These are phyloP conservation scores for Colletotrichum kahawae DNA, from an alignment of 2,329 filamentous ascomycete species.

Conservation along the genomic window DNA sequence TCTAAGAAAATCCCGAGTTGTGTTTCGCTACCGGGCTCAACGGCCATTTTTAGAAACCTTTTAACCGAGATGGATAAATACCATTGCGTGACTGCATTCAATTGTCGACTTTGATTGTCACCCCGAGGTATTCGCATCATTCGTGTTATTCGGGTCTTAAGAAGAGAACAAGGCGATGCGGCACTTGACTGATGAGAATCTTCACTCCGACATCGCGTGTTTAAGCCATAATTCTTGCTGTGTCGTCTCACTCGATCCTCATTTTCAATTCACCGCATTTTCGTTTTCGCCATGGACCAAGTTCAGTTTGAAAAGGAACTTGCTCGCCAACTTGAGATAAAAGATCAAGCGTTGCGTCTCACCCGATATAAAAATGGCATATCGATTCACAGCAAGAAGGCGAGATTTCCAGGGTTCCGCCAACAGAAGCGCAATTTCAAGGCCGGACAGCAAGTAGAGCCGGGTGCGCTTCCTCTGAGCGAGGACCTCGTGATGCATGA, in stretches of 20 bases:
- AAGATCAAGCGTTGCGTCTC: neutral
- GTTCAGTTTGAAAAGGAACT: neutral
- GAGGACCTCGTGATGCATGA: neutral
- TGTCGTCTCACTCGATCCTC: fast-evolving
- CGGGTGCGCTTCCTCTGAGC: neutral
- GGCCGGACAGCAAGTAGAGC: neutral
- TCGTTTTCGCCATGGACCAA: fast-evolving
- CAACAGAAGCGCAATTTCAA: neutral
- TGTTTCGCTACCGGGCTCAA: neutral
- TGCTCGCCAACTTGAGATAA: neutral
- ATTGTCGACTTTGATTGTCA: neutral
- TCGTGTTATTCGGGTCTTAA: neutral
- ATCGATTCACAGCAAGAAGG: neutral
- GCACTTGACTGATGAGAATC: neutral
- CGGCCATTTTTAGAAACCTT: neutral
- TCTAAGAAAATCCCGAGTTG: neutral
- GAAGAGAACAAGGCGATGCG: neutral
- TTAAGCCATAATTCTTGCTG: neutral
- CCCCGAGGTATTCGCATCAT: neutral
- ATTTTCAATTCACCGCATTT: fast-evolving
- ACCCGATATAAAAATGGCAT: neutral
- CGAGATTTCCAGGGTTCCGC: neutral
- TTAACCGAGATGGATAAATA: neutral
- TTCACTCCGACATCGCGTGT: neutral
- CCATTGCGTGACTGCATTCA: neutral